Percentiles rank a stretch among this genome's conserved stretches.
These are phyloP conservation scores for Albizia julibrissin DNA, from an alignment of 306 rosid genomes.

Conservation along the genomic window DNA sequence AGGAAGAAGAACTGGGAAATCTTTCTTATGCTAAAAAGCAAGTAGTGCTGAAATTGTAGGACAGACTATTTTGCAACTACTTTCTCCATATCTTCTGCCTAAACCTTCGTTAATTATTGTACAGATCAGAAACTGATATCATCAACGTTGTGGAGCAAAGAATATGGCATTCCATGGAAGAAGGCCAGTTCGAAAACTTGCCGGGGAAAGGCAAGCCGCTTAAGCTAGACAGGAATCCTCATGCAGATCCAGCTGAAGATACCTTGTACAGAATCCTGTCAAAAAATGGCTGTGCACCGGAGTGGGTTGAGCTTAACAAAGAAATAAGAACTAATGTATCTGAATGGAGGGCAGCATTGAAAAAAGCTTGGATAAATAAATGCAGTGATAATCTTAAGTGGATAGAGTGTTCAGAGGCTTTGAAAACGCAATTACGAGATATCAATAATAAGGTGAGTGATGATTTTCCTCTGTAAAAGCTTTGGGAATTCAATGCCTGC, in stretches of 20 bases:
- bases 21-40: not conserved
- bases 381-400: conserved; percentile 55
- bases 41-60: conserved; percentile 5
- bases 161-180: conserved; percentile 98
- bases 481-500: conserved; percentile 16
- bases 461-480: not conserved
- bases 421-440: conserved; percentile 57
- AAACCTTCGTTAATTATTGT: conserved; percentile 14
- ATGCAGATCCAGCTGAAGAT: conserved; percentile 93
- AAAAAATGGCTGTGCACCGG: conserved; percentile 80
- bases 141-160: conserved; percentile 88
- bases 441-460: conserved; percentile 69
- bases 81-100: conserved; percentile 14
- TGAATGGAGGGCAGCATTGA: conserved; percentile 63
- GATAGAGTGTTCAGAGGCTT: conserved; percentile 54
- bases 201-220: conserved; percentile 94
- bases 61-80: not conserved
- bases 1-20: not conserved
- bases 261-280: conserved; percentile 77
- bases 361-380: conserved; percentile 58
- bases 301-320: conserved; percentile 93
- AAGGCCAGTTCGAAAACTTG: conserved; percentile 84
- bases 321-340: conserved; percentile 66
- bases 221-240: conserved; percentile 69
- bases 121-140: conserved; percentile 87